phyloP scores from a whole-genome alignment of 1,284 basidiomycete species.

The Leccinum subatratum region DNA sequence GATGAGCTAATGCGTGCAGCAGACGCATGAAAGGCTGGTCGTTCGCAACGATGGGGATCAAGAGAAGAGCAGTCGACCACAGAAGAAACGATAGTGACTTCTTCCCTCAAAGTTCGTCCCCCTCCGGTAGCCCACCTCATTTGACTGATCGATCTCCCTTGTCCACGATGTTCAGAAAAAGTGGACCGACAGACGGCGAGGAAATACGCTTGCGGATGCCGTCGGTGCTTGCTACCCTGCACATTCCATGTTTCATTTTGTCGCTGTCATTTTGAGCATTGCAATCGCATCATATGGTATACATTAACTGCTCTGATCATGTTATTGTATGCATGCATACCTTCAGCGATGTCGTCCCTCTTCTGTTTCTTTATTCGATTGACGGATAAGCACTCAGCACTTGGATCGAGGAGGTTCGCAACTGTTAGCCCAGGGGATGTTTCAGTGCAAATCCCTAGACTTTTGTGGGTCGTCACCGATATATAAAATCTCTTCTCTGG shows the following conservation, averaged over 20 bases:
- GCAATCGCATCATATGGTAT: neutral
- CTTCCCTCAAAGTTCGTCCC: neutral
- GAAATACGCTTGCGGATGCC: slow-evolving; percentile 37
- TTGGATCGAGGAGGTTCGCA: neutral
- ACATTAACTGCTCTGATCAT: slow-evolving; percentile 8
- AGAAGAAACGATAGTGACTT: slow-evolving; percentile 73
- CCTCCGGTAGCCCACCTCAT: neutral
- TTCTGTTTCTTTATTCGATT: neutral
- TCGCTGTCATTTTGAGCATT: neutral
- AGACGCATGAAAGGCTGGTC: slow-evolving; percentile 61
- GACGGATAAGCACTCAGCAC: neutral
- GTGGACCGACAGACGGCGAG: slow-evolving; percentile 73
- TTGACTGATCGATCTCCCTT: neutral
- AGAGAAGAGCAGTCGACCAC: slow-evolving; percentile 45
- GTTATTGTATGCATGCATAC: neutral
- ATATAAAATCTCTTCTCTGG: neutral
- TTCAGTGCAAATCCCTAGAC: neutral
- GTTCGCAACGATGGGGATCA: slow-evolving; percentile 71
- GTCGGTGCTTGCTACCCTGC: neutral
- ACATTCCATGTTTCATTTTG: neutral
- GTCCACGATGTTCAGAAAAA: slow-evolving; percentile 49
- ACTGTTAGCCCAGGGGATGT: neutral
- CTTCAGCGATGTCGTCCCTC: neutral
- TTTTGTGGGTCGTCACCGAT: neutral
- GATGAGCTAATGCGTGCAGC: slow-evolving; percentile 25